phyloP scores from a whole-genome alignment of 163 green algal species.

The Chlorella variabilis region DNA sequence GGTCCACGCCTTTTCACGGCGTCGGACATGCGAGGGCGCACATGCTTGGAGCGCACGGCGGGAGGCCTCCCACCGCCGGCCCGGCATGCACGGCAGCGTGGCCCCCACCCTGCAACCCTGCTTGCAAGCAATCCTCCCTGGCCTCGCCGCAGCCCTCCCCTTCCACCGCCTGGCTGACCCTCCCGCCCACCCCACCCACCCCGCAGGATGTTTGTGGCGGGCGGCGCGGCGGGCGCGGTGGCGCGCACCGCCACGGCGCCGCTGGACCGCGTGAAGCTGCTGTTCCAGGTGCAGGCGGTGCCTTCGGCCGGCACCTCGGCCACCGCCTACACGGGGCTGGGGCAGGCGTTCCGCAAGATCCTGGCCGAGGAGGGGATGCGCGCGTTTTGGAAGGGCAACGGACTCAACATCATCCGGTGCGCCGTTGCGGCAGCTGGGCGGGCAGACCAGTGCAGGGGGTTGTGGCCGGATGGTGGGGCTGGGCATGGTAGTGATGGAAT shows the following conservation, averaged over 20 bases:
- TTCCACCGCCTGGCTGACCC: too few species aligned
- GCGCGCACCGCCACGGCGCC: slow-evolving; percentile 89
- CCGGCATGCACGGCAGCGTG: too few species aligned
- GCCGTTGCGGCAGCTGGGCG: neutral
- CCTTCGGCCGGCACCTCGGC: slow-evolving; percentile 64
- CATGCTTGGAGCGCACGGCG: too few species aligned
- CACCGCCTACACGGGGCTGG: slow-evolving; percentile 81
- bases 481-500: neutral
- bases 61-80: too few species aligned
- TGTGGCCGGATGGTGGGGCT: neutral
- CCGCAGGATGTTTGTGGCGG: slow-evolving; percentile 81
- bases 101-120: too few species aligned
- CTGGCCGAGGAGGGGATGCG: slow-evolving; percentile 73
- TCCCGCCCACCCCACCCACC: too few species aligned
- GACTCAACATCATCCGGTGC: slow-evolving; percentile 84
- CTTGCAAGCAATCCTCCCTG: too few species aligned
- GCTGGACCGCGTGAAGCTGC: slow-evolving; percentile 77
- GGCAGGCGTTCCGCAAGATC: slow-evolving; percentile 83
- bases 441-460: too few species aligned
- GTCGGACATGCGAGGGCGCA: too few species aligned
- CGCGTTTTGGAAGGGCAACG: slow-evolving; percentile 95
- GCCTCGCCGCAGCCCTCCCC: too few species aligned
- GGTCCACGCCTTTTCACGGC: too few species aligned
- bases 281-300: slow-evolving; percentile 75
- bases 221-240: slow-evolving; percentile 82